These are phyloP conservation scores for Cornus florida DNA, from an alignment of 148 eudicot genomes.

Conservation along the genomic window DNA sequence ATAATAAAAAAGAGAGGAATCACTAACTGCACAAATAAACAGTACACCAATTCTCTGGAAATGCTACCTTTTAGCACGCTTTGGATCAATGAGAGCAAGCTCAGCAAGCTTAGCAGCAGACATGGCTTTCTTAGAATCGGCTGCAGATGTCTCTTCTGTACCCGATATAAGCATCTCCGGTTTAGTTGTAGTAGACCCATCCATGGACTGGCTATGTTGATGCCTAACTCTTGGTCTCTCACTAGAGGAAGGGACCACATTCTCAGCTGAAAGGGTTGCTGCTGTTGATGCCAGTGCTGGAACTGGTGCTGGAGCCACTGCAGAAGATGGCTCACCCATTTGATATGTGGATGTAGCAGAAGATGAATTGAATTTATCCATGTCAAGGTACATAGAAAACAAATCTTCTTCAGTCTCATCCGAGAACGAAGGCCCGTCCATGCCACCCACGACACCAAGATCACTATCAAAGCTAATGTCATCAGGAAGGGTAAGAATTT, in stretches of 20 bases:
- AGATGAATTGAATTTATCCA: slow-evolving; percentile 83
- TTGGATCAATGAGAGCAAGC: slow-evolving; percentile 91
- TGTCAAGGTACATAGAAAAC: slow-evolving; percentile 90
- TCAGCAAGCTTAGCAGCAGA: slow-evolving; percentile 98
- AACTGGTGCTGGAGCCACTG: slow-evolving; percentile 14
- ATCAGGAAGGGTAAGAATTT: slow-evolving; percentile 89
- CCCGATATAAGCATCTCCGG: slow-evolving; percentile 77
- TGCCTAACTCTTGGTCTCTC: slow-evolving; percentile 76
- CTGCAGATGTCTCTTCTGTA: slow-evolving; percentile 48
- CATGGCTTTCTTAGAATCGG: slow-evolving; percentile 86
- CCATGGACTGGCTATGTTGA: slow-evolving; percentile 97
- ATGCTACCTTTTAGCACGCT: slow-evolving; percentile 86
- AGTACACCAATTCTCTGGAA: too few relatives aligned
- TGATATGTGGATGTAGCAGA: slow-evolving; percentile 66
- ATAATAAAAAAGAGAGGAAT: too few relatives aligned
- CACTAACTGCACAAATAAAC: too few relatives aligned
- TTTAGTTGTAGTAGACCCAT: slow-evolving; percentile 71
- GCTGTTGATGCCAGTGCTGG: too few relatives aligned
- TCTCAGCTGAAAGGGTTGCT: slow-evolving; percentile 15
- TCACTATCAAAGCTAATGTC: slow-evolving; percentile 95
- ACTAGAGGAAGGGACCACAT: slow-evolving; percentile 16
- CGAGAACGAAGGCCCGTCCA: slow-evolving; percentile 82
- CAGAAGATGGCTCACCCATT: slow-evolving; percentile 59
- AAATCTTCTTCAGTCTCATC: slow-evolving; percentile 95
- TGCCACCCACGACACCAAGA: slow-evolving; percentile 81